Conservation (phyloP, 2,329 filamentous ascomycete species). For the Hypoxylon sp. region DNA sequence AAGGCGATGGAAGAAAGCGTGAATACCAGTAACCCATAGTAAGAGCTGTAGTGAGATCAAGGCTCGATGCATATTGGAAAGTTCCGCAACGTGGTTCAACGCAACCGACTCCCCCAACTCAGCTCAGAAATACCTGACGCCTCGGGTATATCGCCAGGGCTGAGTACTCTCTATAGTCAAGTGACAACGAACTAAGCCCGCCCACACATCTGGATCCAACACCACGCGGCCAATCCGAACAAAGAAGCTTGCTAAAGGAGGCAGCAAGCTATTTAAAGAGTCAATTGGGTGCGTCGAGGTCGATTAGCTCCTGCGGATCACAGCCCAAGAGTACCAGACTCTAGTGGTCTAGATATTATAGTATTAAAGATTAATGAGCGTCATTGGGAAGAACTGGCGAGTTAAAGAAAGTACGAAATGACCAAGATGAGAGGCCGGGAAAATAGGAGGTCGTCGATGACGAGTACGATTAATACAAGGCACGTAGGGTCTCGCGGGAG, state of each 20-base stretch:
- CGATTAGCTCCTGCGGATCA: conserved; percentile 33
- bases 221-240: conserved; percentile 14
- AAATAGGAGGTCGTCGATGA: conserved; percentile 36
- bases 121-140: conserved; percentile 19
- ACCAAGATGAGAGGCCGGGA: conserved; percentile 34
- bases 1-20: conserved; percentile 64
- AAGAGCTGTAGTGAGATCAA: conserved; percentile 62
- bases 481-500: conserved; percentile 51
- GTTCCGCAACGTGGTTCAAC: conserved; percentile 18
- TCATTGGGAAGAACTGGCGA: conserved; percentile 43
- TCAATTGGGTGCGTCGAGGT: conserved; percentile 36
- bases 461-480: conserved; percentile 45
- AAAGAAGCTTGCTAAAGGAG: conserved; percentile 29
- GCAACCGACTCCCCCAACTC: conserved; percentile 36
- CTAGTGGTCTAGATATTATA: conserved; percentile 49
- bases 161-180: conserved; percentile 27
- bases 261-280: conserved; percentile 25
- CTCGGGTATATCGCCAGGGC: conserved; percentile 18
- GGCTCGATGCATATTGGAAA: conserved; percentile 51
- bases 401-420: conserved; percentile 39
- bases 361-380: conserved; percentile 52
- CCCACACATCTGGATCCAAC: conserved; percentile 32
- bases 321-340: conserved; percentile 53
- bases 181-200: conserved; percentile 29
- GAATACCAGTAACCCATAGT: conserved; percentile 62